These are phyloP conservation scores for Fusarium nisikadoi DNA, from an alignment of 2,329 filamentous ascomycete genomes.

Conservation along the genomic window DNA sequence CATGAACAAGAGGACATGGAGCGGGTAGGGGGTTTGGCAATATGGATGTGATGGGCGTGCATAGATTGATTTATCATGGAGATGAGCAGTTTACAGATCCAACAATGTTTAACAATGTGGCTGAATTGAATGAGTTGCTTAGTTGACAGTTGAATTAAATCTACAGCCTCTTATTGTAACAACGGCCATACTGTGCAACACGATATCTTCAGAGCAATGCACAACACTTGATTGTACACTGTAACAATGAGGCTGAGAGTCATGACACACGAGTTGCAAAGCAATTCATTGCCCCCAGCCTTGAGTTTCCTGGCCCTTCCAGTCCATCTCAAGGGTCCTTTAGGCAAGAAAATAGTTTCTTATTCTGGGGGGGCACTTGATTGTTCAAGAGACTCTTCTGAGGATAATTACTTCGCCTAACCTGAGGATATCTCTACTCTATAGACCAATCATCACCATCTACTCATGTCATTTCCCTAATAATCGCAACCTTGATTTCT, in stretches of 20 bases:
- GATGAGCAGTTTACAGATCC: constrained; percentile 8
- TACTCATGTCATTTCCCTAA: background rate
- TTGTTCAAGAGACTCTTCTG: background rate
- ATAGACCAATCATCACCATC: background rate
- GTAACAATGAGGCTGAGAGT: constrained; percentile 36
- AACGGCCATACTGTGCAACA: constrained; percentile 13
- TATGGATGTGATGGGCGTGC: constrained; percentile 10
- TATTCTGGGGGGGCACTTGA: background rate
- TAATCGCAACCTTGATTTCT: background rate
- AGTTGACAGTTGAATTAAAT: background rate
- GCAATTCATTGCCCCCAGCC: constrained; percentile 1
- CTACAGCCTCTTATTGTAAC: background rate
- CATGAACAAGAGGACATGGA: constrained; percentile 32
- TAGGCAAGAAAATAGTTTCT: background rate
- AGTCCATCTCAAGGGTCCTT: background rate
- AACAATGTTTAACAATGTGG: background rate
- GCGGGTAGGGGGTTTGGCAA: constrained; percentile 15
- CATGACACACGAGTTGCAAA: constrained; percentile 5
- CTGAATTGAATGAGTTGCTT: background rate
- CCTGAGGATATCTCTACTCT: background rate
- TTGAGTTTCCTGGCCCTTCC: constrained; percentile 19
- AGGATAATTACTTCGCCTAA: background rate
- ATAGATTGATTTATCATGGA: constrained; percentile 14
- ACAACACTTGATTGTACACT: background rate
- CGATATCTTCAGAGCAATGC: constrained; percentile 9